These are phyloP conservation scores for Diospyros kaki DNA, from an alignment of 148 eudicot genomes.

Conservation along the genomic window DNA sequence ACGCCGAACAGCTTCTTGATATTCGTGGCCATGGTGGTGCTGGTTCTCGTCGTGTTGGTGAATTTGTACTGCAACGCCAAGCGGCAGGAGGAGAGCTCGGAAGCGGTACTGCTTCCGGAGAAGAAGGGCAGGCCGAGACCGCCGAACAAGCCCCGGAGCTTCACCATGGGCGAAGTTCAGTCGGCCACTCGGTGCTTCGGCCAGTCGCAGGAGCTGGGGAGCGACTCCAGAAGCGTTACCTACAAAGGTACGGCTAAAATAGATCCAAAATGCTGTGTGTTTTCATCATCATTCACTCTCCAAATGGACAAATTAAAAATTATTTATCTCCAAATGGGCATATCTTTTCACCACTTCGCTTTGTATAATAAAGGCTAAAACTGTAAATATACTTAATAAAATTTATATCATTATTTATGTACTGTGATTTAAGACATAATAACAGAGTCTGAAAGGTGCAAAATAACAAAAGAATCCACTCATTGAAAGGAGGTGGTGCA, in stretches of 20 bases:
- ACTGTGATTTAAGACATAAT: no score
- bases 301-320: no score
- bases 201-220: slow-evolving; percentile 52
- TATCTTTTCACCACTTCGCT: no score
- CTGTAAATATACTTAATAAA: no score
- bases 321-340: no score
- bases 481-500: no score
- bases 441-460: no score
- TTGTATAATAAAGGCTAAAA: no score
- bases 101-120: slow-evolving; percentile 24
- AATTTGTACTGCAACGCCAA: slow-evolving; percentile 42
- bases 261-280: no score
- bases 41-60: slow-evolving; percentile 32
- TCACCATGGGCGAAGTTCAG: slow-evolving; percentile 43
- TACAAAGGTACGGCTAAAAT: slow-evolving; percentile 34
- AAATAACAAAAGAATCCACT: no score
- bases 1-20: slow-evolving; percentile 37
- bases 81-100: slow-evolving; percentile 15
- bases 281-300: no score
- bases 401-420: no score
- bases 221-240: slow-evolving; percentile 45
- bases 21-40: slow-evolving; percentile 52
- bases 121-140: slow-evolving; percentile 49
- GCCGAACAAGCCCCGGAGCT: slow-evolving; percentile 61
- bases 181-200: slow-evolving; percentile 57